Base-by-base conservation (phyloP, 164 flowering plant genomes). In the Kalanchoe fedtschenkoi region DNA sequence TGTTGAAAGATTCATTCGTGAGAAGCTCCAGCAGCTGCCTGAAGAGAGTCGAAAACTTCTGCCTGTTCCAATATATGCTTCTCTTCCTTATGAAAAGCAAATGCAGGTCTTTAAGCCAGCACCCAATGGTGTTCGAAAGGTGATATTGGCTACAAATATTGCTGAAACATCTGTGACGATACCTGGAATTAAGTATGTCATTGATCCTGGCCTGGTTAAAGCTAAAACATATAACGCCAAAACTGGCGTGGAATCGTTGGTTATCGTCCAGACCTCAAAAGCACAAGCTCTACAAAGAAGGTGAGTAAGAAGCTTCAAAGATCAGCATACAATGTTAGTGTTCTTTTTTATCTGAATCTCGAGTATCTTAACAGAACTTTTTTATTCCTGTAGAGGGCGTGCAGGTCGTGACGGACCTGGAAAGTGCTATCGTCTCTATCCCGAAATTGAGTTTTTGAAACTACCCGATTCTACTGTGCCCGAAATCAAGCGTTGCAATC, bases 401-500 rank as follows among this genome's bases (percentile, higher is more conserved):
- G 97, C 99, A 71, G 99, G 99, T 58, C 96, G 97, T 76, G 95
- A 93, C 74, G 85, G 91, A 64, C 86, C 97, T 61, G 97, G 96
- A 60, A 93, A 93, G 67, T 93, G 97, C 73, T 93, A 79, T 62
- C 83, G 97, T n/a, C 81, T 90, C 29, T 93, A 93, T 67, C 87
- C 88, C 13, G 97, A 93, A 73, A 65, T 64, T 67, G 88, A 77
- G 72, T 90, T 88, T 80, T 78, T 68, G 65, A 82, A 78, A 66
- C 83, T 88, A 59, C 74, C 61, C 30, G 89, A 90, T 76, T 85
- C 93, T 47, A 85, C 96, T 56, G 78, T 81, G 55, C 95, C 97
- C 30, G 99, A 90, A 80, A 93, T 93, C 58, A 93, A 88, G 75
- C 77, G 96, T 26, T 85, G 92, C 75, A 85, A 87, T 72, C 96